A percentile compares a stretch with the other conserved stretches of the same genome.
Conservation (phyloP, 2,329 filamentous ascomycete genomes). For the Fusarium transvaalense region DNA sequence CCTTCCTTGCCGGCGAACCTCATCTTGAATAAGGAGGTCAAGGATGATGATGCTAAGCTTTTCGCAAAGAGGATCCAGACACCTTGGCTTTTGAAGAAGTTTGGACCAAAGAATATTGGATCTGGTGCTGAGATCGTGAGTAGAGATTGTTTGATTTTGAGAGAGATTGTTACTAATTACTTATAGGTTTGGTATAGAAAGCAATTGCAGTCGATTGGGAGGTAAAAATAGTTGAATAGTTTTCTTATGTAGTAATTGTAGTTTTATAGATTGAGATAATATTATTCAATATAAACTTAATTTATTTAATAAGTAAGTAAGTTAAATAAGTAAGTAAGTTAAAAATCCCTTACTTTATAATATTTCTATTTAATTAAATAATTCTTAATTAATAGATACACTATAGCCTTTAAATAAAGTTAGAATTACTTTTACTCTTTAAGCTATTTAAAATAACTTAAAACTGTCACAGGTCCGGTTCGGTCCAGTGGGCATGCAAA, state of each 20-base stretch:
- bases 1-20: constrained; percentile 53
- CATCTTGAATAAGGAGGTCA: constrained; percentile 35
- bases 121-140: constrained; percentile 41
- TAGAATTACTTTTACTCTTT: too few relatives aligned
- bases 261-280: background rate
- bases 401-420: too few relatives aligned
- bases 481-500: too few relatives aligned
- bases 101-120: constrained; percentile 35
- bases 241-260: background rate
- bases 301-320: too few relatives aligned
- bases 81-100: constrained; percentile 32
- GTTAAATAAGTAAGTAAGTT: too few relatives aligned
- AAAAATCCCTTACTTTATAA: too few relatives aligned
- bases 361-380: too few relatives aligned
- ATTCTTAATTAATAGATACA: too few relatives aligned
- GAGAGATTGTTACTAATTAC: background rate
- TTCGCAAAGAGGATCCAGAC: constrained; percentile 20
- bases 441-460: too few relatives aligned
- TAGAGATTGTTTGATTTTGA: rapidly evolving
- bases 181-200: constrained; percentile 33
- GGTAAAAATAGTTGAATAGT: background rate
- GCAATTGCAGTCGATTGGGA: constrained; percentile 29
- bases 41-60: constrained; percentile 30
- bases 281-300: background rate
- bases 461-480: too few relatives aligned